phyloP scores from a whole-genome alignment of 1,139 yeast species.

The Yamadazyma kanchanaburiensis region DNA sequence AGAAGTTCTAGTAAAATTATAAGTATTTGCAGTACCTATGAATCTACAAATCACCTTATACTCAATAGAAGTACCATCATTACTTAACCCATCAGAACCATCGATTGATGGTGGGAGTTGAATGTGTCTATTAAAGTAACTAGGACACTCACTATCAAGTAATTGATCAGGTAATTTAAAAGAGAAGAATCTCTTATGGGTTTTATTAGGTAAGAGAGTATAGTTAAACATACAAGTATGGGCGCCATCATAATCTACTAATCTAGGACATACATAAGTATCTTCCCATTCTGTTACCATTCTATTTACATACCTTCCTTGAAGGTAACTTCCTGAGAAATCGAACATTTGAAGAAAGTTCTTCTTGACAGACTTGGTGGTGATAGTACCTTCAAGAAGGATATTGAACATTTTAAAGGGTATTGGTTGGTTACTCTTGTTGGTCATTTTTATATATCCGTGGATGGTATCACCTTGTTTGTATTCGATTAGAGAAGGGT shows the following conservation, averaged over 20 bases:
- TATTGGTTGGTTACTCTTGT: slow-evolving; percentile 22
- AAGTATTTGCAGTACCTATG: slow-evolving; percentile 36
- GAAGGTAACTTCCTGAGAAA: slow-evolving; percentile 38
- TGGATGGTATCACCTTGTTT: slow-evolving; percentile 40
- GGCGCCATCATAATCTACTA: slow-evolving; percentile 21
- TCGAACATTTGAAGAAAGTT: slow-evolving; percentile 44
- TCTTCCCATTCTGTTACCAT: slow-evolving; percentile 23
- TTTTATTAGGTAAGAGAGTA: slow-evolving; percentile 4
- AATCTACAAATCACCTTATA: slow-evolving; percentile 40
- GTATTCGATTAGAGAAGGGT: slow-evolving; percentile 34
- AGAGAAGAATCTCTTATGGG: slow-evolving; percentile 40
- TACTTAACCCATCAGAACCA: slow-evolving; percentile 19
- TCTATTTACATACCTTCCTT: slow-evolving; percentile 26
- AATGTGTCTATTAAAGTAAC: slow-evolving; percentile 32
- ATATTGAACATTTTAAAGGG: slow-evolving; percentile 43
- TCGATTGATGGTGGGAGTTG: slow-evolving; percentile 41
- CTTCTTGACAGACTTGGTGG: slow-evolving; percentile 13
- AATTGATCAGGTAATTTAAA: slow-evolving; percentile 39
- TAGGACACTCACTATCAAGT: slow-evolving; percentile 35
- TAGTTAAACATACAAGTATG: slow-evolving; percentile 19
- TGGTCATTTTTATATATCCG: slow-evolving; percentile 32
- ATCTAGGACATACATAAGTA: slow-evolving; percentile 14
- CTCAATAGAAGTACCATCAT: slow-evolving; percentile 27
- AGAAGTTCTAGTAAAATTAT: slow-evolving; percentile 18
- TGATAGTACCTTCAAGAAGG: slow-evolving; percentile 36